Evolutionary conservation across 805 yeast genomes (phyloP).

Genomic region (Nematodospora valgi): DNA sequence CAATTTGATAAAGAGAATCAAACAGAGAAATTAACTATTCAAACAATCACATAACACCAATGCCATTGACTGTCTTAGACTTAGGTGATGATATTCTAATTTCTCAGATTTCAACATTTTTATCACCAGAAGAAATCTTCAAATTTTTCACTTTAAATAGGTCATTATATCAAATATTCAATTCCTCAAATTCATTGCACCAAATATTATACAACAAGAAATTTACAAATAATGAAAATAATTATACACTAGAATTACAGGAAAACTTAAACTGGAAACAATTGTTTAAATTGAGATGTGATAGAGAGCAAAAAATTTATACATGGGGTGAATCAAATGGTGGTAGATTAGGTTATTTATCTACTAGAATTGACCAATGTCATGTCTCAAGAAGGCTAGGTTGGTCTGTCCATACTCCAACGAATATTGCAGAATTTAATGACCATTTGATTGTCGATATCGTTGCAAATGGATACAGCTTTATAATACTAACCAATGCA

Average conservation of each 20-base stretch:
- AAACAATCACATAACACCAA: too few relatives aligned
- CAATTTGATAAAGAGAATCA: too few relatives aligned
- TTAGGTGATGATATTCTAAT: slow-evolving; percentile 42
- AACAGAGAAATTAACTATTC: too few relatives aligned
- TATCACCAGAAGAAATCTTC: slow-evolving; percentile 38
- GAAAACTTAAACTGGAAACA: slow-evolving; percentile 49
- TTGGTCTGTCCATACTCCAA: slow-evolving; percentile 36
- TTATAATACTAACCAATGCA: slow-evolving; percentile 51
- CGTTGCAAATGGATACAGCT: slow-evolving; percentile 63
- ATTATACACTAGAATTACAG: slow-evolving; percentile 35
- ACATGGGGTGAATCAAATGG: slow-evolving; percentile 49
- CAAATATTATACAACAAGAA: slow-evolving; percentile 35
- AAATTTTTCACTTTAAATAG: slow-evolving; percentile 38
- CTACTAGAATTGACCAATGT: slow-evolving; percentile 22
- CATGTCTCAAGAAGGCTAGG: slow-evolving; percentile 16
- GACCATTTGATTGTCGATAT: slow-evolving; percentile 41
- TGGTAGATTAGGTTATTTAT: slow-evolving; percentile 46
- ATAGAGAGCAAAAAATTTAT: slow-evolving; percentile 32
- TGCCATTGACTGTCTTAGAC: slow-evolving; percentile 17
- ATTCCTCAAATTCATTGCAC: slow-evolving; percentile 27
- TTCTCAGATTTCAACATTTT: slow-evolving; percentile 26
- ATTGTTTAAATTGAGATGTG: slow-evolving; percentile 38
- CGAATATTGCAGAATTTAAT: slow-evolving; percentile 32
- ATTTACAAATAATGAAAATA: slow-evolving; percentile 41
- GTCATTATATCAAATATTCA: slow-evolving; percentile 25